Percentiles rank a stretch among this genome's conserved stretches.
phyloP scores from a whole-genome alignment of 441 rosid species.

The Rhodomyrtus psidioides region DNA sequence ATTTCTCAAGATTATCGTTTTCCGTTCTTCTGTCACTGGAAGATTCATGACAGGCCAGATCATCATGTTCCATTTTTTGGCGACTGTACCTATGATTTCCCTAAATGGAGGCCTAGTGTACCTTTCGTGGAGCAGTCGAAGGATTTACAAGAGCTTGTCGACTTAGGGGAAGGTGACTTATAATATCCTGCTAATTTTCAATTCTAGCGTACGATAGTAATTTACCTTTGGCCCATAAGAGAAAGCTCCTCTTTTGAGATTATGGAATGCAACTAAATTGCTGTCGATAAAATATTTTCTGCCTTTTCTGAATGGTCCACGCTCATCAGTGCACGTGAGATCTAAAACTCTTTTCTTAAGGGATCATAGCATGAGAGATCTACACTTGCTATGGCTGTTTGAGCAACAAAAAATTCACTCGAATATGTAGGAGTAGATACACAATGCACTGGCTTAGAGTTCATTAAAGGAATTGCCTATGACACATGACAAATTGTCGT shows the following conservation, averaged over 20 bases:
- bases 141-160: slow-evolving; percentile 68
- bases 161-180: slow-evolving; percentile 68
- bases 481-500: not conserved
- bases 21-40: not conserved
- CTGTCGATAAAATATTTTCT: not conserved
- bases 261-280: not conserved
- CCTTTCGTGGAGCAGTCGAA: slow-evolving; percentile 77
- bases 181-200: not conserved
- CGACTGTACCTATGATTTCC: slow-evolving; percentile 44
- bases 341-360: not conserved
- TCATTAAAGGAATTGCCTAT: not conserved
- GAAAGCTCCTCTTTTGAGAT: not conserved
- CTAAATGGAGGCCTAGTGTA: no score
- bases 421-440: not conserved
- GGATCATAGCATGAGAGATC: not conserved
- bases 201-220: not conserved
- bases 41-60: slow-evolving; percentile 68
- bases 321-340: not conserved
- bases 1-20: not conserved
- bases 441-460: not conserved
- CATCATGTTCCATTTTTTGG: slow-evolving; percentile 86
- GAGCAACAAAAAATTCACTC: not conserved
- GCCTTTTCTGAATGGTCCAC: not conserved
- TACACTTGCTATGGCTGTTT: not conserved
- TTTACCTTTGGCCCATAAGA: not conserved